Conservation (phyloP, 805 yeast genomes). For the Hanseniaspora jakobsenii region DNA sequence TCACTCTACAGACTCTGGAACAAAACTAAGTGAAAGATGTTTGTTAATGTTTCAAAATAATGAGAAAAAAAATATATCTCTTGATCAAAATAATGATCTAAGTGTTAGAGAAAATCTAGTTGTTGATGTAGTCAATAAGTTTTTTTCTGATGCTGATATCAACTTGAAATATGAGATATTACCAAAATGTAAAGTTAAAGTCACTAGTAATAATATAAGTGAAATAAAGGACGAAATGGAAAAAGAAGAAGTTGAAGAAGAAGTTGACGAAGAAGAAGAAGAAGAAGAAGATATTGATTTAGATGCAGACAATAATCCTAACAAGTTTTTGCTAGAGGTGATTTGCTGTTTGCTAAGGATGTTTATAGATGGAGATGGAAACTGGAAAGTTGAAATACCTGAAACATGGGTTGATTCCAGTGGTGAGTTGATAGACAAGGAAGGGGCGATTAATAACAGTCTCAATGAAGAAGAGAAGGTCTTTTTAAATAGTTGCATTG, state of each 20-base stretch:
- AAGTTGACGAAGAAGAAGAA: conserved; percentile 19
- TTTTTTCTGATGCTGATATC: background rate
- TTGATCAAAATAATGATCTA: conserved; percentile 8
- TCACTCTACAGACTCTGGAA: no score
- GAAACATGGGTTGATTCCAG: conserved; percentile 25
- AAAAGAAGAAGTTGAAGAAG: conserved; percentile 15
- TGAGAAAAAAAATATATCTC: no score
- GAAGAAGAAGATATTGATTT: conserved; percentile 20
- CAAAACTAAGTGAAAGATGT: no score
- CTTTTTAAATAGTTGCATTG: conserved; percentile 32
- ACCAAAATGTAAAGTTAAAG: no score
- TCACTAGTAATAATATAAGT: no score
- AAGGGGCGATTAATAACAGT: conserved; percentile 15
- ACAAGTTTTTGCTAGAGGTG: conserved; percentile 23
- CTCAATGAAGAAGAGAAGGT: conserved; percentile 20
- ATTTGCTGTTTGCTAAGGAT: conserved; percentile 25
- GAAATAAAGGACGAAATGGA: background rate
- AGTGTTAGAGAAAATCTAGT: background rate
- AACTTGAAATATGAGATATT: no score
- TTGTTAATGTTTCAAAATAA: no score
- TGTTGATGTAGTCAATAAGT: background rate
- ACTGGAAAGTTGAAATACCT: conserved; percentile 25
- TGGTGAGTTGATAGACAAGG: conserved; percentile 8
- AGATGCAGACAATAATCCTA: conserved; percentile 22
- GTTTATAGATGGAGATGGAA: conserved; percentile 26